These are phyloP conservation scores for Polytrichum commune DNA, from an alignment of 225 moss, liverwort and hornwort genomes.

Conservation along the genomic window DNA sequence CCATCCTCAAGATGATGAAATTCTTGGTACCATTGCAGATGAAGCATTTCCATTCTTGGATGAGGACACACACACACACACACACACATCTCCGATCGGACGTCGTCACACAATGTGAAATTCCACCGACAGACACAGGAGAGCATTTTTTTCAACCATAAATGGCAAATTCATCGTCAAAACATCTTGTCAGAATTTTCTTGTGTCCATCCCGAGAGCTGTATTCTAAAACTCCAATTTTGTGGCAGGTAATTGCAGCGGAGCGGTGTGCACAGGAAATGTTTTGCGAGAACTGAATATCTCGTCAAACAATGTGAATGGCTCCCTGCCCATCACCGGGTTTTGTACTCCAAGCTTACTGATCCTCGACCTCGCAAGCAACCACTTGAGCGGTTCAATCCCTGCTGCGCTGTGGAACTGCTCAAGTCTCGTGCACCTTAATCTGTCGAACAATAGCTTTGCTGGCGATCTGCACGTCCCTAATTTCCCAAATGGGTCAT, in stretches of 20 bases:
- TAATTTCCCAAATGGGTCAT: conserved; percentile 1
- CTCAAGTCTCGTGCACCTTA: background rate
- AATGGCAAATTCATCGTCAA: too few relatives aligned
- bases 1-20: background rate
- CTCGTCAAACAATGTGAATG: conserved; percentile 6
- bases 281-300: background rate
- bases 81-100: too few relatives aligned
- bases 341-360: conserved; percentile 6
- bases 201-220: too few relatives aligned
- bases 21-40: background rate
- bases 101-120: too few relatives aligned
- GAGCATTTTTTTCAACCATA: too few relatives aligned
- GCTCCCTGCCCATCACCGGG: conserved; percentile 6
- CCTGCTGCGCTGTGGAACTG: conserved; percentile 1
- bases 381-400: background rate
- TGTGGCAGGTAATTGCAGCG: conserved; percentile 7
- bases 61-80: too few relatives aligned
- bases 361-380: conserved; percentile 4
- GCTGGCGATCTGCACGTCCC: background rate
- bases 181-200: too few relatives aligned
- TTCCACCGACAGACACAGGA: too few relatives aligned
- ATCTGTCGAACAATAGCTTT: conserved; percentile 1
- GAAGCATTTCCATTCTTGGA: background rate
- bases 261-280: background rate
- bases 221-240: background rate